phyloP scores from a whole-genome alignment of 305 asterid genomes.

The Solanum aculeatissimum region DNA sequence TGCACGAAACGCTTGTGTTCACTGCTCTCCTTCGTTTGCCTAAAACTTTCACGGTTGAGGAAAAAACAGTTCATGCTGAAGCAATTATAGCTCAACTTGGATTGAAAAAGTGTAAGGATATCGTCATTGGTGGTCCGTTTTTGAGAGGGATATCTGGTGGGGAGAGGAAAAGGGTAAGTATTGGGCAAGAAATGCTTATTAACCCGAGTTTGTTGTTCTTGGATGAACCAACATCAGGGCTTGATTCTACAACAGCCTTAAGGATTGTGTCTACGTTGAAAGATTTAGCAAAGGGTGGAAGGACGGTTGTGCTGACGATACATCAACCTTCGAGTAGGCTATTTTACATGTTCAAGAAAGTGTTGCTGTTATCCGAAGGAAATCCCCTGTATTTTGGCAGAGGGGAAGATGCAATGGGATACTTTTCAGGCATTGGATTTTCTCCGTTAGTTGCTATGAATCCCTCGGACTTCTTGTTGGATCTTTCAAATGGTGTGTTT shows the following conservation, averaged over 20 bases:
- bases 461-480: slow-evolving; percentile 81
- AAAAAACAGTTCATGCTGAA: not conserved
- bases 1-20: not conserved
- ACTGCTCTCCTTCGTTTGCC: slow-evolving; percentile 7
- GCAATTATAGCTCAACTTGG: not conserved
- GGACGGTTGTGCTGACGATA: not conserved
- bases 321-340: slow-evolving; percentile 12
- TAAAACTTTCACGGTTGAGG: not conserved
- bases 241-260: not conserved
- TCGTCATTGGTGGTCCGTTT: not conserved
- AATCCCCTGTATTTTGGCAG: not conserved
- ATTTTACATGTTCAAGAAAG: slow-evolving; percentile 1
- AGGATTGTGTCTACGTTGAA: not conserved
- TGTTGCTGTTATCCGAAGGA: not conserved
- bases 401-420: not conserved
- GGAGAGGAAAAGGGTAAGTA: slow-evolving; percentile 4
- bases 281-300: not conserved
- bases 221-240: slow-evolving; percentile 12
- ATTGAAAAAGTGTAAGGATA: not conserved
- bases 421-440: slow-evolving; percentile 31
- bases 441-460: slow-evolving; percentile 63
- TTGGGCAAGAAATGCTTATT: slow-evolving; percentile 5
- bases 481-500: slow-evolving; percentile 67
- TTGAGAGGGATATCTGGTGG: slow-evolving; percentile 1
- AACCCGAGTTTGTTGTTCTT: slow-evolving; percentile 3